A percentile compares a stretch with the other conserved stretches of the same genome.
These are phyloP conservation scores for Andrographis paniculata DNA, from an alignment of 305 asterid genomes.

Conservation along the genomic window DNA sequence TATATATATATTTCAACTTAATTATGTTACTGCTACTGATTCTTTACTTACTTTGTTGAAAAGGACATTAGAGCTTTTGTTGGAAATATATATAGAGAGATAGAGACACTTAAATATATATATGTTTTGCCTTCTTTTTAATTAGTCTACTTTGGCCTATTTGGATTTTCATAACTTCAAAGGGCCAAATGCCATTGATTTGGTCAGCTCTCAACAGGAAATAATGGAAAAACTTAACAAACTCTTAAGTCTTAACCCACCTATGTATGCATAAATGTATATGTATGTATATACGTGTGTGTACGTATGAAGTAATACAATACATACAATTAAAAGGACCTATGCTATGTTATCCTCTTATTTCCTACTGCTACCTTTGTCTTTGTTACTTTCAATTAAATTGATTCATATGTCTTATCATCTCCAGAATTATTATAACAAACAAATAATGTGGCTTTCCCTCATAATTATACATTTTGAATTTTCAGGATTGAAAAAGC, in stretches of 20 bases:
- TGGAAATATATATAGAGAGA: not conserved
- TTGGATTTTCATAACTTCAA: constrained; percentile 20
- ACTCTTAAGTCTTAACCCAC: not conserved
- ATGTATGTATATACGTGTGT: no score
- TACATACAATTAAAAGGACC: no score
- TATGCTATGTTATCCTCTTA: no score
- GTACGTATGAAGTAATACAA: no score
- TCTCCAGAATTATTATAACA: constrained; percentile 13
- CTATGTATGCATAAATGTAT: not conserved
- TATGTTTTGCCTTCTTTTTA: not conserved
- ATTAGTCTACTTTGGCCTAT: constrained; percentile 5
- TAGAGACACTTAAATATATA: no score
- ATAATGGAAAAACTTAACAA: not conserved
- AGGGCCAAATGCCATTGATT: constrained; percentile 12
- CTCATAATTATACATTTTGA: constrained; percentile 1
- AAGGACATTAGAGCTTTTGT: not conserved
- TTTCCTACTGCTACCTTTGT: no score
- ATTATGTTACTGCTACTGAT: no score
- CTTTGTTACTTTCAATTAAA: no score
- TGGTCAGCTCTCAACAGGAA: not conserved
- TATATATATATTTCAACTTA: no score
- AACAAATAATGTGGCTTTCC: constrained; percentile 2
- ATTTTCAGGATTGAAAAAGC: constrained; percentile 1
- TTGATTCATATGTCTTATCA: constrained; percentile 11
- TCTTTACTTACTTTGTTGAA: not conserved